Conservation (phyloP, 2,329 filamentous ascomycete species). For the Grosmannia penicillata region DNA sequence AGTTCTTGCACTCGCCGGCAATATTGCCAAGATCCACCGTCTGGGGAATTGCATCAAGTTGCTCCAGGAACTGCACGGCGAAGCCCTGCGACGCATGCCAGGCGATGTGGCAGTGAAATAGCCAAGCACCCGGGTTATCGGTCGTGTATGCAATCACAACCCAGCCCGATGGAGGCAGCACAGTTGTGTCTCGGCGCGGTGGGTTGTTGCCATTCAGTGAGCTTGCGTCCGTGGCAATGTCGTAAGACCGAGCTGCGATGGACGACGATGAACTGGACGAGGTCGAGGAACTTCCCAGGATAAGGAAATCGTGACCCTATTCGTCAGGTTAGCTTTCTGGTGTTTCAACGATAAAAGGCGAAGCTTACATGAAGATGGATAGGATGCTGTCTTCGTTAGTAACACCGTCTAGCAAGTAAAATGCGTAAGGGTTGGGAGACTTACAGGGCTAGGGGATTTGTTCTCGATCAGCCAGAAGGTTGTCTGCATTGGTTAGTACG, state of each 20-base stretch:
- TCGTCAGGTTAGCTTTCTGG: neutral
- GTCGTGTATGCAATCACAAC: constrained; percentile 31
- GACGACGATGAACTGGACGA: constrained; percentile 5
- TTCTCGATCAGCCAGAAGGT: constrained; percentile 21
- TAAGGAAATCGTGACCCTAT: constrained; percentile 20
- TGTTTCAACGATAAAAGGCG: neutral
- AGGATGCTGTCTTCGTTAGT: constrained; percentile 10
- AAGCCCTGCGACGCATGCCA: constrained; percentile 35
- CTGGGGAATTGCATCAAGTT: constrained; percentile 6
- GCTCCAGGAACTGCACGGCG: constrained; percentile 34
- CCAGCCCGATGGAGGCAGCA: constrained; percentile 28
- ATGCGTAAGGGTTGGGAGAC: constrained; percentile 4
- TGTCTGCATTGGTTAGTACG: constrained; percentile 9
- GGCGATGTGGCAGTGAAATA: constrained; percentile 34
- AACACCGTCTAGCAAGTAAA: neutral
- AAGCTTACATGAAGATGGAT: constrained; percentile 17
- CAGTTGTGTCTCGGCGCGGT: constrained; percentile 30
- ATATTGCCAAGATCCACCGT: constrained; percentile 5
- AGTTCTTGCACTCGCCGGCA: constrained; percentile 5
- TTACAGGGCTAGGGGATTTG: constrained; percentile 13
- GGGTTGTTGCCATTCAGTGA: constrained; percentile 24
- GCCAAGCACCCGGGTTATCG: constrained; percentile 35
- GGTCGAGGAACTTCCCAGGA: constrained; percentile 16
- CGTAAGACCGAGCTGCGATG: constrained; percentile 12
- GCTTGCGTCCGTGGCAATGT: constrained; percentile 15